These are phyloP conservation scores for Neolentinus lepideus DNA, from an alignment of 1,284 basidiomycete genomes.

Conservation along the genomic window DNA sequence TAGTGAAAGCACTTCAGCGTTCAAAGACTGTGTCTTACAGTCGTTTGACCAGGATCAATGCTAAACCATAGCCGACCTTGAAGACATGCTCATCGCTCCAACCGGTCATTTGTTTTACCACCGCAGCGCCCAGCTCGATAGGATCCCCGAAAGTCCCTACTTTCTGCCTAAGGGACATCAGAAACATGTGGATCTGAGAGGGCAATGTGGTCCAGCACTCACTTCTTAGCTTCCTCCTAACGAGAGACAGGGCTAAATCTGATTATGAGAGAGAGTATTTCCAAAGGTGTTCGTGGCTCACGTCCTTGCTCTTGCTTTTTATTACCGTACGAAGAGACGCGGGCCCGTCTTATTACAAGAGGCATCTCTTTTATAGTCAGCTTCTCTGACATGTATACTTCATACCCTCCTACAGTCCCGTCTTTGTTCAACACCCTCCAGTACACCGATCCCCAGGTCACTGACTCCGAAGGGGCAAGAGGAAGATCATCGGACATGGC, in stretches of 20 bases:
- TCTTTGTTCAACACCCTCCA: neutral
- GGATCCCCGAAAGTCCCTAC: neutral
- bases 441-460: neutral
- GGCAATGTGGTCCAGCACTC: neutral
- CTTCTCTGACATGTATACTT: constrained; percentile 1
- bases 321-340: neutral
- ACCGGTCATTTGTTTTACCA: neutral
- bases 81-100: neutral
- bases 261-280: neutral
- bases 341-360: neutral
- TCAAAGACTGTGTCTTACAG: too few relatives aligned
- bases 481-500: neutral
- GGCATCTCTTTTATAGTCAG: neutral
- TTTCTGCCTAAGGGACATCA: neutral
- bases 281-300: neutral
- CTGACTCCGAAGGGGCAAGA: neutral
- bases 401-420: neutral
- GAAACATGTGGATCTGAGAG: neutral
- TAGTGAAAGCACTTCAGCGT: too few relatives aligned
- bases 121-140: neutral
- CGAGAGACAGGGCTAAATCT: neutral
- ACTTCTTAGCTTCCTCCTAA: neutral
- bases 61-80: neutral
- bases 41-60: neutral
- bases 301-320: neutral